phyloP scores from a whole-genome alignment of 345 rosid genomes.

The Rhodomyrtus tomentosa region DNA sequence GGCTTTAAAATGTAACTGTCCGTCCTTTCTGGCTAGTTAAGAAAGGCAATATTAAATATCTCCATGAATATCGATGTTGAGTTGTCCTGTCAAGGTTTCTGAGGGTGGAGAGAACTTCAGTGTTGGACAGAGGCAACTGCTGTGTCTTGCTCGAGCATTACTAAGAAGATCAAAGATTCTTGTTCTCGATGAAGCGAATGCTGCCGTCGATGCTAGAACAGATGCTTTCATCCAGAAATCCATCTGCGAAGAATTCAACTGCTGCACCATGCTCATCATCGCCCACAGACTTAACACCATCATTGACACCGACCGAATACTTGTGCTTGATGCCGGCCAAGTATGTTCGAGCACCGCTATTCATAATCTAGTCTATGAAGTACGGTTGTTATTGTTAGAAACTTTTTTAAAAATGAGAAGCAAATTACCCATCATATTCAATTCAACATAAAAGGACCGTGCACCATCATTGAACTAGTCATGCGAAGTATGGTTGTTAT shows the following conservation, averaged over 20 bases:
- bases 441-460: background rate
- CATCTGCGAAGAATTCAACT: conserved; percentile 75
- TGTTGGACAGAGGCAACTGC: conserved; percentile 85
- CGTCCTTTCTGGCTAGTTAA: too few species aligned
- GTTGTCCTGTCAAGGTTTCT: background rate
- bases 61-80: too few species aligned
- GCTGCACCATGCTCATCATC: conserved; percentile 82
- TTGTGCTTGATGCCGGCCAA: conserved; percentile 81
- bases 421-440: background rate
- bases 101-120: conserved; percentile 95
- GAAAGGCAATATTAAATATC: too few species aligned
- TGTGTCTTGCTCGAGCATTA: conserved; percentile 89
- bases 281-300: conserved; percentile 89
- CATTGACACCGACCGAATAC: conserved; percentile 68
- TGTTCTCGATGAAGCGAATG: conserved; percentile 95
- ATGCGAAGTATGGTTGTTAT: background rate
- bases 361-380: too few species aligned
- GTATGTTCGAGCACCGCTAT: conserved; percentile 11
- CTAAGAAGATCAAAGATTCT: conserved; percentile 80
- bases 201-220: conserved; percentile 86
- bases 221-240: conserved; percentile 85
- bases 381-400: background rate
- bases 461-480: background rate
- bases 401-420: background rate
- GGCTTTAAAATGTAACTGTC: too few species aligned